Conservation (phyloP, 345 rosid genomes). For the Limnanthes douglasii region DNA sequence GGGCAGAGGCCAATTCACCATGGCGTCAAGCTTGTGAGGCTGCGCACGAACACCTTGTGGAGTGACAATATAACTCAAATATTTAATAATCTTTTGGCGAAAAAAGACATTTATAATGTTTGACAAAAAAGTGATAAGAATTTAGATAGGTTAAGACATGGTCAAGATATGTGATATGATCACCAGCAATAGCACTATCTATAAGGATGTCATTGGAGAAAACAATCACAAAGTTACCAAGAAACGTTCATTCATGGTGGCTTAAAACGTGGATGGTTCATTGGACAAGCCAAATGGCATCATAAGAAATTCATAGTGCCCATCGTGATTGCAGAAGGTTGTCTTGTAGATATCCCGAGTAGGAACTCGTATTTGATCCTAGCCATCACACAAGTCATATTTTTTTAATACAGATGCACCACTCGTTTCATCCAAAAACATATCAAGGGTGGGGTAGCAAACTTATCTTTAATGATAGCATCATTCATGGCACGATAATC, state of each 20-base stretch:
- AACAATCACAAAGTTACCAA: too few species aligned
- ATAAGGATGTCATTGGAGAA: too few species aligned
- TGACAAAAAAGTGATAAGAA: too few species aligned
- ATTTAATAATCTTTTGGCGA: too few species aligned
- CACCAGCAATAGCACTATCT: too few species aligned
- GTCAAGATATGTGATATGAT: too few species aligned
- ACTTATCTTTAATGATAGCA: background rate
- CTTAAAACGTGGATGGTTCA: constrained; percentile 8
- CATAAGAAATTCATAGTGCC: constrained; percentile 8
- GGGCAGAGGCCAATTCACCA: background rate
- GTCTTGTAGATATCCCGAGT: background rate
- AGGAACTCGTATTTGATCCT: constrained; percentile 4
- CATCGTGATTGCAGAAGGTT: constrained; percentile 4
- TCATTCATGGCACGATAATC: background rate
- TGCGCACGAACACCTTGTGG: background rate
- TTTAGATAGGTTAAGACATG: too few species aligned
- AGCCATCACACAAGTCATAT: constrained; percentile 1
- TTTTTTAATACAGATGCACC: constrained; percentile 2
- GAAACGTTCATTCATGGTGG: constrained; percentile 4
- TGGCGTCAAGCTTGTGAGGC: background rate
- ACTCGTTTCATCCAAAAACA: background rate
- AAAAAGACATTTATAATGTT: too few species aligned
- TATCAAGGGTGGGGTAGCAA: background rate
- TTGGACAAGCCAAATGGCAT: constrained; percentile 10
- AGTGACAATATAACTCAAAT: too few species aligned